A percentile compares a stretch with the other conserved stretches of the same genome.
These are phyloP conservation scores for Naganishia friedmannii DNA, from an alignment of 768 basidiomycete genomes.

Conservation along the genomic window DNA sequence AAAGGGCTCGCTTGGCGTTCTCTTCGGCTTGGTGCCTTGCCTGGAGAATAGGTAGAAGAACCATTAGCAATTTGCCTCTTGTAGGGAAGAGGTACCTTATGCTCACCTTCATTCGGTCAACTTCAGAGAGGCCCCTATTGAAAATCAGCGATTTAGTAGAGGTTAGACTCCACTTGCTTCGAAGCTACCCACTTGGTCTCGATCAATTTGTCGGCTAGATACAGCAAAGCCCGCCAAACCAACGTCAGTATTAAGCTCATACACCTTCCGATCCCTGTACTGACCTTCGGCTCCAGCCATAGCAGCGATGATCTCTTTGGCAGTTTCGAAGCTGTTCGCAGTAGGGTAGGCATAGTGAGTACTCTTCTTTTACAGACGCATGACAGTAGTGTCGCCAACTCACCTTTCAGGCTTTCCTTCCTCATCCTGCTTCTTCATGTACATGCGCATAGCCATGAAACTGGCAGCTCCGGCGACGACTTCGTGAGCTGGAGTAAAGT, in stretches of 20 bases:
- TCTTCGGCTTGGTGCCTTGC: conserved; percentile 30
- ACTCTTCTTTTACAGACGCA: no score
- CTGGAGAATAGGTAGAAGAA: background rate
- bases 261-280: background rate
- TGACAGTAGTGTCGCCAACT: no score
- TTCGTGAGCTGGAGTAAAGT: conserved; percentile 25
- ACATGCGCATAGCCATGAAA: conserved; percentile 28
- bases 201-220: conserved; percentile 30
- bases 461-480: conserved; percentile 25
- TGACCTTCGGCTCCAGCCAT: conserved; percentile 25
- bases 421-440: conserved; percentile 26
- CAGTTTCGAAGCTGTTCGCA: conserved; percentile 1
- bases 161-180: background rate
- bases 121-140: conserved; percentile 17
- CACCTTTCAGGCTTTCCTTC: conserved; percentile 31
- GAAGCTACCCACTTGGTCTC: conserved; percentile 23
- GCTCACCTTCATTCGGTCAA: conserved; percentile 18
- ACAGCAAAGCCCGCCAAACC: background rate
- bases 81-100: no score
- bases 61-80: background rate
- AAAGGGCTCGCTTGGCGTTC: conserved; percentile 26
- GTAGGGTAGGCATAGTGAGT: background rate
- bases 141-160: background rate
- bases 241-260: background rate
- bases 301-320: conserved; percentile 26